Conservation (phyloP, 1,284 basidiomycete species). For the Malassezia caprae region DNA sequence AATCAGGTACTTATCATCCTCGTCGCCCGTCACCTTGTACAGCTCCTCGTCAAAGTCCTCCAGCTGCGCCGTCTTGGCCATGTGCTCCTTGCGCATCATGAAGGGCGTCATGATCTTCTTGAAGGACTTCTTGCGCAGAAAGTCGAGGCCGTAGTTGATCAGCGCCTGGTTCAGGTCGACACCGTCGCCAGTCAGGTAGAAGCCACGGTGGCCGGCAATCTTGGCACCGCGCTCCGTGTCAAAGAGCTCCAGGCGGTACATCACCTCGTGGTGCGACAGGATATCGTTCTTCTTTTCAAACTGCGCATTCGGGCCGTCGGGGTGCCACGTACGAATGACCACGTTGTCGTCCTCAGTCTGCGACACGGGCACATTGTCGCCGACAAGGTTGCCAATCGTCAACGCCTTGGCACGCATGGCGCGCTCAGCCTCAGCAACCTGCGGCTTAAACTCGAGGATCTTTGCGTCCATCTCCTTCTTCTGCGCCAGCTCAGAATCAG, state of each 20-base stretch:
- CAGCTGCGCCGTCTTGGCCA: conserved; percentile 94
- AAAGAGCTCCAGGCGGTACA: conserved; percentile 83
- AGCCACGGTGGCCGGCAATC: conserved; percentile 87
- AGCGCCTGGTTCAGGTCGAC: conserved; percentile 95
- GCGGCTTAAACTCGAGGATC: conserved; percentile 62
- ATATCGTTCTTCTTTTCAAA: conserved; percentile 58
- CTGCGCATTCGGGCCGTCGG: conserved; percentile 60
- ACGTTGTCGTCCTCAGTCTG: conserved; percentile 89
- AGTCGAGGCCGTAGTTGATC: conserved; percentile 88
- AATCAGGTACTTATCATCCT: conserved; percentile 97
- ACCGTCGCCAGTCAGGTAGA: conserved; percentile 88
- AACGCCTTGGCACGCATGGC: conserved; percentile 70
- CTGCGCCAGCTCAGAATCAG: conserved; percentile 69
- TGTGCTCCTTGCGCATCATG: conserved; percentile 95
- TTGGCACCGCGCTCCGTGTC: conserved; percentile 85
- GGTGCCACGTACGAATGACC: conserved; percentile 73
- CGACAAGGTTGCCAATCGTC: conserved; percentile 84
- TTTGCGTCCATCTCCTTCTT: conserved; percentile 69
- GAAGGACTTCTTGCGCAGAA: conserved; percentile 69
- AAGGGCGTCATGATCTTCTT: conserved; percentile 95
- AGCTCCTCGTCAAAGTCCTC: conserved; percentile 97
- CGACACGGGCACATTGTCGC: conserved; percentile 73
- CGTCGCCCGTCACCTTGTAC: conserved; percentile 79
- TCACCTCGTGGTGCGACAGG: conserved; percentile 90
- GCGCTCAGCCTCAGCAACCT: conserved; percentile 57